Percentiles rank a stretch among this genome's conserved stretches.
Evolutionary conservation across 805 yeast species (phyloP).

Genomic region (Lipomyces yamadae): DNA sequence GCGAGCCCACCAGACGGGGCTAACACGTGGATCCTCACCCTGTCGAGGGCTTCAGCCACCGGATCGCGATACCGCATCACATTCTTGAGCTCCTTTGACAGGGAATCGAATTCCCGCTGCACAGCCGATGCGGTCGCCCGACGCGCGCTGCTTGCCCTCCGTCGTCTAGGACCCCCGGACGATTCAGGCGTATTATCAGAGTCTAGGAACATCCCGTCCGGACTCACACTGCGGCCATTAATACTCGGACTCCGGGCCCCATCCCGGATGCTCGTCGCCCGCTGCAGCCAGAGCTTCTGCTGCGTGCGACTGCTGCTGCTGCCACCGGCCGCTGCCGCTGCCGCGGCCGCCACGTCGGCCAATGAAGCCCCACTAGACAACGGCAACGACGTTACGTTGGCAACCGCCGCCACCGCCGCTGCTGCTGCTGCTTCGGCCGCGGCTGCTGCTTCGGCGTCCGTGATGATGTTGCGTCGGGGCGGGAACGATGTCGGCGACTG

Average conservation of each 20-base stretch:
- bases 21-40: conserved; percentile 25
- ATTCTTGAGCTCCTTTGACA: conserved; percentile 34
- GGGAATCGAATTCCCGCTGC: conserved; percentile 27
- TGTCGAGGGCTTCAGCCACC: conserved; percentile 30
- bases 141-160: neutral
- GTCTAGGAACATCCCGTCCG: neutral
- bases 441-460: conserved; percentile 35
- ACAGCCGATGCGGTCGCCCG: neutral
- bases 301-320: conserved; percentile 18
- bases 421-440: conserved; percentile 37
- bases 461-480: conserved; percentile 23
- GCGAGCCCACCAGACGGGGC: conserved; percentile 9
- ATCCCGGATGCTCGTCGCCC: conserved; percentile 13
- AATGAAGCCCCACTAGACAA: conserved; percentile 26
- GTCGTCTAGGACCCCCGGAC: neutral
- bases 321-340: conserved; percentile 20
- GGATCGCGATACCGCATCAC: conserved; percentile 36
- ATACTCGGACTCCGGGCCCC: conserved; percentile 1
- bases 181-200: neutral
- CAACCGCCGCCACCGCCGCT: conserved; percentile 37
- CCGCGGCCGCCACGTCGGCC: conserved; percentile 34
- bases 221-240: conserved; percentile 2
- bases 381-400: conserved; percentile 17
- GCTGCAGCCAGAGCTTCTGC: conserved; percentile 27
- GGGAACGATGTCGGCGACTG: conserved; percentile 10